Base-by-base conservation (phyloP, 495 filamentous ascomycete species). In the Chaetomium tenue region DNA sequence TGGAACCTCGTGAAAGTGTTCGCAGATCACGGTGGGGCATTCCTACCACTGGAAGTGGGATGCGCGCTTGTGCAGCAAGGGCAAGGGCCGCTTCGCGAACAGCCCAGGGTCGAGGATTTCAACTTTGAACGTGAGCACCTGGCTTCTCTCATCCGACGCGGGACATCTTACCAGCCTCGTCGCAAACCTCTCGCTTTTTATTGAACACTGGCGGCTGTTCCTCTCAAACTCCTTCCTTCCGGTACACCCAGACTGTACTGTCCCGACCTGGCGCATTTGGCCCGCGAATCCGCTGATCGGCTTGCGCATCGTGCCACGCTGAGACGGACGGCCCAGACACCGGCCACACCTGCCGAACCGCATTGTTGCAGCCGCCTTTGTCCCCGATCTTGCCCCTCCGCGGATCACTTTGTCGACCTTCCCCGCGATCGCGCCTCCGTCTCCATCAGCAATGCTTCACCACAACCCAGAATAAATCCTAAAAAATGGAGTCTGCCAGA, bases 401-500 rank as follows among this genome's bases (percentile, higher is more conserved):
- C 57, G 59, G 28, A 47, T 47, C 53, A 22, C 59, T 53, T 53
- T 54, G 60, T 20, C 18, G 7, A 13, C 54, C 33, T 46, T 20
- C 59, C 55, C 52, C 46, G 61, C 60, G 61, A 20, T 65, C 20
- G 16, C 58, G 42, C 23, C 61, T 28, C 20, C 20, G 5, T 16
- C 46, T 44, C 47, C 12, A 37, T 47, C 46, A 59, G 60, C 63
- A 25, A 72, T 71, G 72, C 64, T 64, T 56, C 53, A 55, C 59
- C 33, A 65, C 33, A 37, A 37, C 40, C 20, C 7, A 4, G 56
- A 44, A 37, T 18, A 60, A 13, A 63, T 63, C 46, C 26, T 37
- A 25, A 46, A 69, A 51, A 26, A 75, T 76, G 74, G 71, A 72
- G 39, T 61, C 50, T 61, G 55, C 74, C n/a, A 71, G 60, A 53